These are phyloP conservation scores for Urtica urens DNA, from an alignment of 306 rosid species.

Conservation along the genomic window DNA sequence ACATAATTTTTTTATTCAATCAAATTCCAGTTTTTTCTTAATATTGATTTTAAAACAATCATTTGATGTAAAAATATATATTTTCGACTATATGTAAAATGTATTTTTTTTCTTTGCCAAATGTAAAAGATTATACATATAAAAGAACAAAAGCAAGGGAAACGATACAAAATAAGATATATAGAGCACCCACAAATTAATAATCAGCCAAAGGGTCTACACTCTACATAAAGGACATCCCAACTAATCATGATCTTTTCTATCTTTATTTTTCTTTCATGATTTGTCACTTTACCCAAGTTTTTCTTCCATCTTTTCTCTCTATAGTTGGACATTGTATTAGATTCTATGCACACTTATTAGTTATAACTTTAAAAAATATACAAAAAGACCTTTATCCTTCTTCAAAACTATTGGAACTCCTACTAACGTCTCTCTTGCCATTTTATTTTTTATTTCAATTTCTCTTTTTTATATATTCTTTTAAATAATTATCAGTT, in stretches of 20 bases:
- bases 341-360: slow-evolving; percentile 22
- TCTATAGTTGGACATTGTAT: slow-evolving; percentile 16
- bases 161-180: slow-evolving; percentile 18
- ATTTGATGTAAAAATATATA: too few species aligned
- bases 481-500: not conserved
- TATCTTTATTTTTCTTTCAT: too few species aligned
- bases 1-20: too few species aligned
- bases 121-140: too few species aligned
- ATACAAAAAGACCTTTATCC: slow-evolving; percentile 33
- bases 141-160: too few species aligned
- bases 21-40: too few species aligned
- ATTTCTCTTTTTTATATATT: not conserved
- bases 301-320: slow-evolving; percentile 19
- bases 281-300: slow-evolving; percentile 16
- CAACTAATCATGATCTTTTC: slow-evolving; percentile 25
- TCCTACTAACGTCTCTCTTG: slow-evolving; percentile 11
- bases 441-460: not conserved
- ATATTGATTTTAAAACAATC: too few species aligned
- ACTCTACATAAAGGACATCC: slow-evolving; percentile 30
- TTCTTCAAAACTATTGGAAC: slow-evolving; percentile 27
- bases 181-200: slow-evolving; percentile 33
- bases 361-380: slow-evolving; percentile 18
- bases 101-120: too few species aligned
- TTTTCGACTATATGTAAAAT: too few species aligned
- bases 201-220: slow-evolving; percentile 42